These are phyloP conservation scores for Paecilomyces formosus DNA, from an alignment of 2,329 filamentous ascomycete genomes.

Conservation along the genomic window DNA sequence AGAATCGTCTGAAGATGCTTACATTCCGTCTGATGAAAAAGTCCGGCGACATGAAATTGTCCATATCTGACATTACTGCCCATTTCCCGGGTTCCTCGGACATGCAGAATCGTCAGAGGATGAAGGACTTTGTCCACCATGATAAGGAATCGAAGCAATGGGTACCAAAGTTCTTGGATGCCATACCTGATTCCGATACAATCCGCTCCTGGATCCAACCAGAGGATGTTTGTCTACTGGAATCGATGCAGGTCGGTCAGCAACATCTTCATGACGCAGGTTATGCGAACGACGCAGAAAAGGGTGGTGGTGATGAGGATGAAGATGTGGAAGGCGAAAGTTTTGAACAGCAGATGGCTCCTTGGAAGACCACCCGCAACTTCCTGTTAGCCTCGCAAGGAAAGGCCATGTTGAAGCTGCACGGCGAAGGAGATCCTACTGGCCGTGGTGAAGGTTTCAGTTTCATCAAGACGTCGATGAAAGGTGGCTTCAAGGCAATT, in stretches of 20 bases:
- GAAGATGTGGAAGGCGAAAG: slow-evolving; percentile 64
- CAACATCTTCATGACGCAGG: slow-evolving; percentile 88
- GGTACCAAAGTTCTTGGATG: slow-evolving; percentile 66
- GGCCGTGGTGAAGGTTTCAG: slow-evolving; percentile 90
- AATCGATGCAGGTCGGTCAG: slow-evolving; percentile 93
- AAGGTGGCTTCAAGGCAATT: slow-evolving; percentile 87
- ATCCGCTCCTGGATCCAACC: slow-evolving; percentile 87
- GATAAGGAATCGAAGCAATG: slow-evolving; percentile 83
- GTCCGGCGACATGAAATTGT: slow-evolving; percentile 60
- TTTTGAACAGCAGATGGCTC: slow-evolving; percentile 80
- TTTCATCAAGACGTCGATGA: slow-evolving; percentile 98
- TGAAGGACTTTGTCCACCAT: slow-evolving; percentile 92
- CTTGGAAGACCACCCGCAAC: slow-evolving; percentile 94
- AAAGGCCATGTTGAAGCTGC: slow-evolving; percentile 93
- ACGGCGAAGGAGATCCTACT: slow-evolving; percentile 90
- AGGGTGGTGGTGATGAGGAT: slow-evolving; percentile 56
- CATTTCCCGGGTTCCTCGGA: slow-evolving; percentile 92
- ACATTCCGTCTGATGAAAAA: slow-evolving; percentile 81
- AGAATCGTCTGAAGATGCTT: slow-evolving; percentile 94
- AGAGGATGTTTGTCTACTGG: slow-evolving; percentile 88
- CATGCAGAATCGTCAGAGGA: slow-evolving; percentile 90
- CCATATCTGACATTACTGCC: slow-evolving; percentile 76
- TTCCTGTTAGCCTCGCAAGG: slow-evolving; percentile 89
- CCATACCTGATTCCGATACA: slow-evolving; percentile 69
- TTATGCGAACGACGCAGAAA: slow-evolving; percentile 63